Base-by-base conservation (phyloP, 306 rosid species). In the Gillenia trifoliata region DNA sequence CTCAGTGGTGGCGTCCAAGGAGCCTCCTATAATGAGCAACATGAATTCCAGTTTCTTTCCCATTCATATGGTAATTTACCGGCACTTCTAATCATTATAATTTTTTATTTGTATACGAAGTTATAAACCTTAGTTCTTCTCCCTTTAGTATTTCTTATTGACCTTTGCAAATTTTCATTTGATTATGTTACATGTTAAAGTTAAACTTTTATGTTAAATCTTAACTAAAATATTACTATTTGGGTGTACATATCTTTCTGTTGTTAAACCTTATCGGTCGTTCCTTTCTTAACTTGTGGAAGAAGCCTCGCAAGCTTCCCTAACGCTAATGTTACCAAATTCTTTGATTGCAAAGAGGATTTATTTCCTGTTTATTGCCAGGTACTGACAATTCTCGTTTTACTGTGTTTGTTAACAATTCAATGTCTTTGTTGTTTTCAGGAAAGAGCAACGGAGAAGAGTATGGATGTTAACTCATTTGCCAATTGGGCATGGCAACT, bases 371-470 rank as follows among this genome's bases (percentile, higher is more conserved):
- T 29, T 50, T 10, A 31, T 1, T 20, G 33, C 13, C 30, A 31
- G 1, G 30, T 41, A 29, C 29, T 8, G 25, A 2, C 17, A 13
- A 26, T 25, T 36, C 54, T 25, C 4, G 19, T 57, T 30, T 71
- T 25, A 9, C 20, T 3, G 36, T 10, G 29, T 28, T 7, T 8
- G 41, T 8, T 57, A 55, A 59, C 4, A 9, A 10, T 56, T 74
- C 38, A 11, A 30, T 20, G 33, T 77, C 9, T 23, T 34, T 72
- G 55, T 26, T 77, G 41, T 78, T 72, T 43, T n/a, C 86, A 93
- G 98, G 97, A 84, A 84, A 91, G 88, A 83, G 96, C 92, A 86
- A 84, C 66, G 70, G 92, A 85, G 89, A 86, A 86, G 76, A 84
- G 83, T 74, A 75, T 83, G 88, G 92, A 84, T 83, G 82, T 76